Evolutionary conservation across 2,329 filamentous ascomycete species (phyloP).

Genomic region (Mycocentrospora acerina): DNA sequence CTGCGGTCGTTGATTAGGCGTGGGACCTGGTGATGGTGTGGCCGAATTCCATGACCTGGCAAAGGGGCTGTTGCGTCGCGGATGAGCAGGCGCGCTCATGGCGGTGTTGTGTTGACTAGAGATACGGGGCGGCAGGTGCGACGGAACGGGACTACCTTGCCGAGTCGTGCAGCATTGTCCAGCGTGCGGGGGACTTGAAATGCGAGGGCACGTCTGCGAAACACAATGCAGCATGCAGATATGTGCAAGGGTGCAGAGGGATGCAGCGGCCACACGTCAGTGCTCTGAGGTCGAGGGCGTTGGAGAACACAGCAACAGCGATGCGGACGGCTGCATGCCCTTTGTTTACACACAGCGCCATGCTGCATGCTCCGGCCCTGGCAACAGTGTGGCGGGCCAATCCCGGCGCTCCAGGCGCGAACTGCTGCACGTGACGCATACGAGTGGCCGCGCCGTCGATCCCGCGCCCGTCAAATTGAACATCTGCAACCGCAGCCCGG

Average conservation of each 20-base stretch:
- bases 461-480: conserved; percentile 7
- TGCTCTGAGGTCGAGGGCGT: no score
- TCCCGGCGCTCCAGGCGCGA: background rate
- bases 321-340: background rate
- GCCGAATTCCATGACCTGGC: conserved; percentile 57
- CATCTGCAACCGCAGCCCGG: background rate
- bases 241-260: conserved; percentile 33
- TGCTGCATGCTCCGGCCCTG: conserved; percentile 3
- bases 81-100: conserved; percentile 59
- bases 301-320: no score
- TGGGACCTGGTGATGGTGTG: conserved; percentile 60
- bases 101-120: conserved; percentile 16
- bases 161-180: conserved; percentile 15
- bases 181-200: conserved; percentile 22
- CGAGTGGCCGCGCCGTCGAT: conserved; percentile 1
- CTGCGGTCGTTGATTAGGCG: conserved; percentile 63
- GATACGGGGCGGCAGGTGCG: conserved; percentile 22
- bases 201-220: conserved; percentile 7
- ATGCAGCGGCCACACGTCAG: background rate
- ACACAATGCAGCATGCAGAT: conserved; percentile 16
- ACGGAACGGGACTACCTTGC: conserved; percentile 22
- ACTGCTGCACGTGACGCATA: conserved; percentile 9
- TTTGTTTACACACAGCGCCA: conserved; percentile 8
- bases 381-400: conserved; percentile 1
- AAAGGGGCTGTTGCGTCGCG: conserved; percentile 75